Base-by-base conservation (phyloP, 2,329 filamentous ascomycete genomes). In the Coleophoma cylindrospora region DNA sequence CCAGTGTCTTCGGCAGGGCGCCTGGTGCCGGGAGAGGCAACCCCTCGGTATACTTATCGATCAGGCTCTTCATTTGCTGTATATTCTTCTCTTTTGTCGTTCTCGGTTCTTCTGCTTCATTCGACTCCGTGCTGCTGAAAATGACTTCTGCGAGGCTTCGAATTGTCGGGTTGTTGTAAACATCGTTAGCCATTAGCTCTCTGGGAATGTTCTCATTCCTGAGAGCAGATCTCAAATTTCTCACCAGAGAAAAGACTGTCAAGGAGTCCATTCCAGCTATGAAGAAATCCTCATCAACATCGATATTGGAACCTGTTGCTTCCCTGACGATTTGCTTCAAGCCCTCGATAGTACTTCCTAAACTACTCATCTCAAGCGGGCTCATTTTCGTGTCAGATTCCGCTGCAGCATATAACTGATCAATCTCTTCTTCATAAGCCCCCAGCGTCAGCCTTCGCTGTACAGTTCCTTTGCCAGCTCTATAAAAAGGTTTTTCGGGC, bases 391-490 rank as follows among this genome's bases (percentile, higher is more conserved):
- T 22, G 7, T 38, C 36, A 10, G 27, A 27, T 27, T 27, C 27
- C 5, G 11, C 6, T n/a, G 13, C 15, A 3, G 48, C 22, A 48
- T 70, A 70, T 1, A 70, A 50, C 1, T 52, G 45, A n/a, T 68
- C 61, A 3, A 70, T 32, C 49, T 68, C 62, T 0, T 52, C 14
- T 7, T 52, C 47, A 45, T 68, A 68, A 12, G 62, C 34, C 3
- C 58, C 48, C 4, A 67, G 14, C 8, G 63, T 64, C 27, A 50
- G 40, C 10, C 47, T 50, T 17, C 66, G 54, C 49, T 66, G 66
- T 2, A 69, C 51, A 1, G 68, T 70, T 1, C 68, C 68, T 47
- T 71, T 70, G 0, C 56, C 57, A 11, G 67, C 58, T 34, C 64
- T 60, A 1, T 58, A 54, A 47, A 70, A 60, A 0, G 68, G 66